Evolutionary conservation across 2,329 filamentous ascomycete species (phyloP), one percentile per base, ranked within the genome.

Genomic region (Colletotrichum spaethianum): DNA sequence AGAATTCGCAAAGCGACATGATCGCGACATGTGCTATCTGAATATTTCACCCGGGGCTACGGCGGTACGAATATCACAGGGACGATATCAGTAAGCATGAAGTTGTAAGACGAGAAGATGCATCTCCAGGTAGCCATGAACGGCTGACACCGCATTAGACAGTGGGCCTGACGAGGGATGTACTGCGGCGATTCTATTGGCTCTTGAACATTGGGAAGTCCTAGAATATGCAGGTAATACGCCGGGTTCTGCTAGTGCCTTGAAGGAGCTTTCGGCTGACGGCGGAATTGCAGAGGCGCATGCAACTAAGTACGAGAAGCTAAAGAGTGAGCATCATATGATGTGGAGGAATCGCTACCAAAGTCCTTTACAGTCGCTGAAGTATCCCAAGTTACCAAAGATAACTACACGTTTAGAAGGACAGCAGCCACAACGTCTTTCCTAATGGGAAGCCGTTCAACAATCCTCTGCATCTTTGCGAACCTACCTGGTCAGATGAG

Each of bases 1-100:
- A 69, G 31, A 65, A 4, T 6, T 31, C 16, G 42, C 67, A 69
- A 11, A 40, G 6, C 2, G 42, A 1, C 67, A 69, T 69, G 46
- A 11, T 42, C 11, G 7, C 1, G 2, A n/a, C 9, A 4, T 60
- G 11, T 1, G 40, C 16, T 1, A 18, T 2, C 3, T 5, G 4
- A 7, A 9, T 44, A 33, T 14, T 40, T 33, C 1, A 8, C 11
- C 18, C 23, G 14, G 31, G 1, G 2, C 1, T 28, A 48, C 20
- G n/a, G 11, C 8, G 20, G 4, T 8, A 31, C 20, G 14, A 38
- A 5, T 26, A 31, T 7, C 8, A 16, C 14, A 8, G 4, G 16
- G 31, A 48, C 18, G 9, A n/a, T 3, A 18, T 26, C 2, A 20
- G 42, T 20, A 4, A 50, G 31, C 20, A 38, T 28, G 44, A 31